phyloP scores from a whole-genome alignment of 2,329 filamentous ascomycete genomes.

The Alternaria ventricosa region DNA sequence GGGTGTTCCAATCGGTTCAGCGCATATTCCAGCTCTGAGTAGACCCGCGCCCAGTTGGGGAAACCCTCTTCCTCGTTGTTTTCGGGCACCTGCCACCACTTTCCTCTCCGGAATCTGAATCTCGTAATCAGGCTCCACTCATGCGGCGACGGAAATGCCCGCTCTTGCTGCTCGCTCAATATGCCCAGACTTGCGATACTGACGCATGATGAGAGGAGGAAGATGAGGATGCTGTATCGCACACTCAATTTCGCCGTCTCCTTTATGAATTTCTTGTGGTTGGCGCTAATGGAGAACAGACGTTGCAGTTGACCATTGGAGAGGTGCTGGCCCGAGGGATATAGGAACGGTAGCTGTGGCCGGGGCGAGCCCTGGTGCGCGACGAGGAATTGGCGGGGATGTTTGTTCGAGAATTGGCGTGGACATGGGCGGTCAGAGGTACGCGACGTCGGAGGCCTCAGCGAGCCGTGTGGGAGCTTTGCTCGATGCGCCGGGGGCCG shows the following conservation, averaged over 20 bases:
- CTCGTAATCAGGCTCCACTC: slow-evolving; percentile 81
- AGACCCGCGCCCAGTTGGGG: slow-evolving; percentile 75
- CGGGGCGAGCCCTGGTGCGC: slow-evolving; percentile 55
- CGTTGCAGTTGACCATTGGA: slow-evolving; percentile 62
- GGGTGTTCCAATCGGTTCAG: slow-evolving; percentile 73
- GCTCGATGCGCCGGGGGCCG: slow-evolving; percentile 35
- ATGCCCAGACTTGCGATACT: slow-evolving; percentile 69
- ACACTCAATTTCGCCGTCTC: slow-evolving; percentile 73
- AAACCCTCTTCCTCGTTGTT: slow-evolving; percentile 64
- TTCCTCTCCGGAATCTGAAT: slow-evolving; percentile 67
- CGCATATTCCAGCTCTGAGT: slow-evolving; percentile 65
- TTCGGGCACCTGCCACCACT: slow-evolving; percentile 55
- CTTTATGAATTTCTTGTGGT: slow-evolving; percentile 72
- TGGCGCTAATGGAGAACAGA: slow-evolving; percentile 72
- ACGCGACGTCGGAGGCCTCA: slow-evolving; percentile 26
- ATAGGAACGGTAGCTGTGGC: slow-evolving; percentile 71
- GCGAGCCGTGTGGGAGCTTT: slow-evolving; percentile 33
- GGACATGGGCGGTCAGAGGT: slow-evolving; percentile 28
- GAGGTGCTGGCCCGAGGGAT: slow-evolving; percentile 56
- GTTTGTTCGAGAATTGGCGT: slow-evolving; percentile 67
- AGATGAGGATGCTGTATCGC: slow-evolving; percentile 71
- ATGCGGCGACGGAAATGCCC: slow-evolving; percentile 77
- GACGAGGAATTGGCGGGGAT: slow-evolving; percentile 58
- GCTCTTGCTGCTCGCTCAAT: slow-evolving; percentile 77
- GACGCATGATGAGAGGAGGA: slow-evolving; percentile 66